Percentiles rank a stretch among this genome's conserved stretches.
These are phyloP conservation scores for Aquilaria agallochum DNA, from an alignment of 441 rosid genomes.

Conservation along the genomic window DNA sequence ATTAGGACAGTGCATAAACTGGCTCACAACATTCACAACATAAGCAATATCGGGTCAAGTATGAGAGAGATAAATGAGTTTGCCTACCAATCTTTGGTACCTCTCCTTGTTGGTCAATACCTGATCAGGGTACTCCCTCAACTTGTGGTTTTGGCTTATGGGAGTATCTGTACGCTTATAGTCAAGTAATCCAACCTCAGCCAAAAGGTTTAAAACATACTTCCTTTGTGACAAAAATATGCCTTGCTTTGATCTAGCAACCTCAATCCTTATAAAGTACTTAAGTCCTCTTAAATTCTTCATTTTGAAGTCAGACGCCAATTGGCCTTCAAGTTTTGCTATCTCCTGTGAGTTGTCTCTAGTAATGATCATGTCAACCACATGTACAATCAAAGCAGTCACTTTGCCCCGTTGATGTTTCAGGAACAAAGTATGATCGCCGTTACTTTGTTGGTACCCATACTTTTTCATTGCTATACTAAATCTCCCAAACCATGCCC, in stretches of 20 bases:
- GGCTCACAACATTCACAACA: background rate
- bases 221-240: constrained; percentile 2
- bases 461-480: background rate
- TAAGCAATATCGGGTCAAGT: background rate
- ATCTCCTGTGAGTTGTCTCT: background rate
- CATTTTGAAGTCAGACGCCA: background rate
- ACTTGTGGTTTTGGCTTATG: background rate
- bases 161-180: background rate
- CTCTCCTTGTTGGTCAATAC: background rate
- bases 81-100: background rate
- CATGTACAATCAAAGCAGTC: background rate
- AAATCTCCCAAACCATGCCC: background rate
- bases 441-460: background rate
- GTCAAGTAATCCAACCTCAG: background rate
- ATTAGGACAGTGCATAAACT: background rate
- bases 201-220: background rate
- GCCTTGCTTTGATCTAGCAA: background rate
- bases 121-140: background rate
- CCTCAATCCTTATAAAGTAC: constrained; percentile 2
- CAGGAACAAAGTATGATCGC: background rate
- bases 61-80: background rate
- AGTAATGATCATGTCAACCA: background rate
- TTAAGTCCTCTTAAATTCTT: background rate
- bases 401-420: background rate
- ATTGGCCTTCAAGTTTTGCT: background rate